Evolutionary conservation across 1,284 basidiomycete species (phyloP).

Genomic region (Anthracocystis walkeri): DNA sequence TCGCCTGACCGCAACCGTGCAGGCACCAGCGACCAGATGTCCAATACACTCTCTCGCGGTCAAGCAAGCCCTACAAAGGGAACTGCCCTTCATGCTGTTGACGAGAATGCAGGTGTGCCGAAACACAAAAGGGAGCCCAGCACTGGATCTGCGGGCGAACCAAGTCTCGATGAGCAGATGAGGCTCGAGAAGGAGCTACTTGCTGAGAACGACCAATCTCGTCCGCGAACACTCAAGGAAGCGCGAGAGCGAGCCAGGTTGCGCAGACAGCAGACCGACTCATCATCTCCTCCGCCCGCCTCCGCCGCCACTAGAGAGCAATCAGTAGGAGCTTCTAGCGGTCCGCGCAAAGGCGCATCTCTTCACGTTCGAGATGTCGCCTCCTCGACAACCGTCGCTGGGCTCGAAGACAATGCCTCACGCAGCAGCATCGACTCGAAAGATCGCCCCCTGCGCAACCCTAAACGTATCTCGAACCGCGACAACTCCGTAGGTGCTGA

Average conservation of each 20-base stretch:
- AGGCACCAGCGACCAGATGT: background rate
- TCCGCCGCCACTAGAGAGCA: conserved; percentile 3
- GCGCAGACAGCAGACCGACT: conserved; percentile 40
- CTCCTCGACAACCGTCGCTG: conserved; percentile 18
- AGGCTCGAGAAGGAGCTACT: conserved; percentile 43
- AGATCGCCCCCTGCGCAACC: conserved; percentile 43
- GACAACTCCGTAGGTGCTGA: conserved; percentile 12
- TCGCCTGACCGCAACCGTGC: background rate
- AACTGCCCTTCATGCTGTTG: conserved; percentile 8
- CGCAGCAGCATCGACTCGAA: conserved; percentile 35
- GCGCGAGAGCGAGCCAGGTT: conserved; percentile 47
- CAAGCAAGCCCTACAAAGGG: conserved; percentile 18
- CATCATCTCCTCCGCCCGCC: conserved; percentile 7
- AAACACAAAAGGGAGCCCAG: background rate
- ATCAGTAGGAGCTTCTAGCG: conserved; percentile 1
- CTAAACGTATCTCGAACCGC: conserved; percentile 32
- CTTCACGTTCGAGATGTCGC: conserved; percentile 31
- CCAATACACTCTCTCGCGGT: conserved; percentile 1
- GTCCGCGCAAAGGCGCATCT: conserved; percentile 26
- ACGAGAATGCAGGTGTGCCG: conserved; percentile 9
- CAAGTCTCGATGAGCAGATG: conserved; percentile 37
- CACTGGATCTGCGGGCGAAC: conserved; percentile 22
- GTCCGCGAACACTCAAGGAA: conserved; percentile 52
- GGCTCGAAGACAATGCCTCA: conserved; percentile 14
- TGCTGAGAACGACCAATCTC: conserved; percentile 32